Base-by-base conservation (phyloP, 2,329 filamentous ascomycete species). In the Tolypocladium ovalisporum region DNA sequence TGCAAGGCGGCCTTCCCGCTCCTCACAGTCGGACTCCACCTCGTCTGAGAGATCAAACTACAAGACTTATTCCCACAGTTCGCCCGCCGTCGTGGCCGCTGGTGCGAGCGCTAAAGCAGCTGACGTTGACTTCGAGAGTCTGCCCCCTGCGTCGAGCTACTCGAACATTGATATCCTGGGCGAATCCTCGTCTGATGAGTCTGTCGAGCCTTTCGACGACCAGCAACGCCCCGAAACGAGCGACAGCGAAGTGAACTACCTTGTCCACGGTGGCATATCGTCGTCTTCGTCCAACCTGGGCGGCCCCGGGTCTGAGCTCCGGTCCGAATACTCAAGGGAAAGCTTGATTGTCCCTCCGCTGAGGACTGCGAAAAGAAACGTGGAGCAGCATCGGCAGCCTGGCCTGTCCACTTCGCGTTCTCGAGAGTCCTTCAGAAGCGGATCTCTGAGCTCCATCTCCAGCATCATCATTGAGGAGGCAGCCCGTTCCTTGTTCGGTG, bases 271-370 rank as follows among this genome's bases (percentile, higher is more conserved):
- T 54, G 73, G 75, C 27, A 65, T 70, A 3, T 76, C 69, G 24
- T 74, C 75, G 37, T 70, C 74, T 12, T 73, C 76, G 35, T 73
- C 75, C 32, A 66, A 67, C 57, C 68, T 74, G 51, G 71, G 69
- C 27, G 71, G 73, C 64, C 19, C 71, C 56, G 63, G 54, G 34
- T 61, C 65, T 36, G 61, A 62, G 10, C 59, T 69, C 1, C 73
- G 72, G 7, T 70, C 71, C 24, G 75, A 77, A 57, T 85, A 80
- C 65, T 86, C 84, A 0, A 81, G 82, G 61, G 83, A 86, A 64
- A 86, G 82, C 60, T 71, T 86, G 35, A 64, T 81, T 15, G 80
- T 86, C 17, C 73, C 80, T 10, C 82, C 83, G 0, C 69, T 86
- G 22, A 73, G 75, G 52, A 76, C 80, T 10, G 69, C 69, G 56